Percentiles rank a stretch among this genome's conserved stretches.
Evolutionary conservation across 2,329 filamentous ascomycete species (phyloP).

Genomic region (Pseudopyricularia cyperi): DNA sequence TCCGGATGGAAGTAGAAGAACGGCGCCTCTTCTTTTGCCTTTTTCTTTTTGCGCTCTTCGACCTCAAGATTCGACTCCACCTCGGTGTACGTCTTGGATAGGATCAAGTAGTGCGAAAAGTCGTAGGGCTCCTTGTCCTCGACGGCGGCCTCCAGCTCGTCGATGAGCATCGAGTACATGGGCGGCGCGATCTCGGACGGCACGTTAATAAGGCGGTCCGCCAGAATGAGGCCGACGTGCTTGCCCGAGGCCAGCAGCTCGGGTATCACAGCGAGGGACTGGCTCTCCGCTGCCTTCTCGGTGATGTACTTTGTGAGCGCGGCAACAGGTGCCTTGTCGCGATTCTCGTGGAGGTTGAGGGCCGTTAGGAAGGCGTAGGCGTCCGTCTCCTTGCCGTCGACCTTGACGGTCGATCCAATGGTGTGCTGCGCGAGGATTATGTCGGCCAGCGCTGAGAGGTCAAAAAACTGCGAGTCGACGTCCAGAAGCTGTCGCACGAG

Average conservation of each 20-base stretch:
- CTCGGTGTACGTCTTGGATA: slow-evolving; percentile 89
- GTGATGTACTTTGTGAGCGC: slow-evolving; percentile 60
- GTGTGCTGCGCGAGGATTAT: slow-evolving; percentile 72
- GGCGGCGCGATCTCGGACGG: slow-evolving; percentile 86
- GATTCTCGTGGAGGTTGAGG: slow-evolving; percentile 69
- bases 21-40: slow-evolving; percentile 42
- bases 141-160: slow-evolving; percentile 80
- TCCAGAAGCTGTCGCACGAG: slow-evolving; percentile 88
- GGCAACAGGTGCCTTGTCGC: slow-evolving; percentile 59
- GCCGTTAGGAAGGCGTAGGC: slow-evolving; percentile 87
- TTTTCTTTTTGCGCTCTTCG: slow-evolving; percentile 55
- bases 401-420: slow-evolving; percentile 90
- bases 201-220: slow-evolving; percentile 91
- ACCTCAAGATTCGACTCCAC: slow-evolving; percentile 68
- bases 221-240: slow-evolving; percentile 75
- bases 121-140: slow-evolving; percentile 85
- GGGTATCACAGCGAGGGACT: slow-evolving; percentile 42
- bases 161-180: slow-evolving; percentile 86
- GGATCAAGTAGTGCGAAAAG: slow-evolving; percentile 83
- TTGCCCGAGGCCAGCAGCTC: slow-evolving; percentile 42
- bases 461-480: slow-evolving; percentile 71
- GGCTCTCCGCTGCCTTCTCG: slow-evolving; percentile 38
- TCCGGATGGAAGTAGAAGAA: slow-evolving; percentile 91
- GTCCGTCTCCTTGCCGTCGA: slow-evolving; percentile 87
- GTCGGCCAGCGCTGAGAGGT: slow-evolving; percentile 76